A percentile compares a stretch with the other conserved stretches of the same genome.
Evolutionary conservation across 2,329 filamentous ascomycete genomes (phyloP).

Genomic region (Calonectria leucothoes): DNA sequence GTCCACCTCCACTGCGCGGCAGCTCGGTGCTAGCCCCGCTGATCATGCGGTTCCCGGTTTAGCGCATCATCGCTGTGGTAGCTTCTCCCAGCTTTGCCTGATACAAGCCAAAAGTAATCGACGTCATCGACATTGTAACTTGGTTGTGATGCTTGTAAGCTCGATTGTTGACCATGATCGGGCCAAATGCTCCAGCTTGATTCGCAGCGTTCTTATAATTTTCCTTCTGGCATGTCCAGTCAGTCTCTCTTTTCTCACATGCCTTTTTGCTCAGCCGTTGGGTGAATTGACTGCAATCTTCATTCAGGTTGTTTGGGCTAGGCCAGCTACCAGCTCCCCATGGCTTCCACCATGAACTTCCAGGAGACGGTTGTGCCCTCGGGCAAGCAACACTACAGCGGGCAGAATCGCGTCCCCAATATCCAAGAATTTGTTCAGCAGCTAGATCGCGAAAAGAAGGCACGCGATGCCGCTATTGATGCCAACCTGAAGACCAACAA

Average conservation of each 20-base stretch:
- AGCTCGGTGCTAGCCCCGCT: neutral
- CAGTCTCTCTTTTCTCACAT: neutral
- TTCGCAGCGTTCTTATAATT: neutral
- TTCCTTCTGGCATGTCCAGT: neutral
- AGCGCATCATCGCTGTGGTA: slow-evolving; percentile 6
- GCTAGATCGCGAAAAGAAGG: slow-evolving; percentile 82
- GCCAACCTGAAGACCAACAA: slow-evolving; percentile 57
- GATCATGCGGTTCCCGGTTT: slow-evolving; percentile 3
- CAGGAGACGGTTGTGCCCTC: slow-evolving; percentile 56
- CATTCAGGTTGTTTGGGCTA: neutral
- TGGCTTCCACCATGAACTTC: slow-evolving; percentile 48
- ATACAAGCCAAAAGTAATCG: slow-evolving; percentile 27
- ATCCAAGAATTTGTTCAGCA: slow-evolving; percentile 85
- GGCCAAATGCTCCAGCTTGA: neutral
- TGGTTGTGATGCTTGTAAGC: slow-evolving; percentile 26
- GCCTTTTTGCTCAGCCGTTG: neutral
- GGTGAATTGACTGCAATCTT: neutral
- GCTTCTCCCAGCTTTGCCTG: slow-evolving; percentile 6
- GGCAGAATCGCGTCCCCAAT: slow-evolving; percentile 85
- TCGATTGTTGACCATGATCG: slow-evolving; percentile 22
- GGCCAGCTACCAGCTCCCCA: slow-evolving; percentile 14
- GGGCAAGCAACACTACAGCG: slow-evolving; percentile 80
- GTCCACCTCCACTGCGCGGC: neutral
- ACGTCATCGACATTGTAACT: slow-evolving; percentile 40
- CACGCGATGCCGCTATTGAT: slow-evolving; percentile 79